Evolutionary conservation across 768 basidiomycete genomes (phyloP).

Genomic region (Naganishia kalamii): DNA sequence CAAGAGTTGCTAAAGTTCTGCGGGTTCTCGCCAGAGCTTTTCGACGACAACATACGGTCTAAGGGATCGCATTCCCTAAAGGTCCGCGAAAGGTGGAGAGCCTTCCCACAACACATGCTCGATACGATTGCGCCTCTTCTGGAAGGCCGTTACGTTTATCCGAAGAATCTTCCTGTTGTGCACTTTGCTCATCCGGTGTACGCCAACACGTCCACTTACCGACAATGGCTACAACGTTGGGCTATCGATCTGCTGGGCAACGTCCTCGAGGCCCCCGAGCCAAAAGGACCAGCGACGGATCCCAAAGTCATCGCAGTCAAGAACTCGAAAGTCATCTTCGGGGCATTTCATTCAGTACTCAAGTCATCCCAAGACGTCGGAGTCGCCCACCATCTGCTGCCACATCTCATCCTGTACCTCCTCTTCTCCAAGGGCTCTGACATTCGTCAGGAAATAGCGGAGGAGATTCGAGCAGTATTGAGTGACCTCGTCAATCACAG

Average conservation of each 20-base stretch:
- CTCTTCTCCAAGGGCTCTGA: conserved; percentile 61
- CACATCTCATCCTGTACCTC: conserved; percentile 81
- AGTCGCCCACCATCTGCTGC: conserved; percentile 86
- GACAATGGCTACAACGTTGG: conserved; percentile 95
- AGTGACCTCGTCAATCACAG: conserved; percentile 71
- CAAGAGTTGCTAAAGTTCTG: conserved; percentile 85
- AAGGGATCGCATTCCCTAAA: conserved; percentile 59
- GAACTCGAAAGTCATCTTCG: conserved; percentile 63
- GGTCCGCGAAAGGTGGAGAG: conserved; percentile 69
- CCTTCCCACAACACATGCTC: conserved; percentile 64
- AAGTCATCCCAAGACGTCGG: conserved; percentile 75
- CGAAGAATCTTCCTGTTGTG: conserved; percentile 49
- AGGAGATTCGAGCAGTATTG: conserved; percentile 73
- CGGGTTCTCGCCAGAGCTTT: conserved; percentile 56
- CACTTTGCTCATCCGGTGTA: conserved; percentile 68
- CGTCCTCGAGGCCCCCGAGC: conserved; percentile 28
- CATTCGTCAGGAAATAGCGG: conserved; percentile 57
- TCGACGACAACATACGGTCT: conserved; percentile 36
- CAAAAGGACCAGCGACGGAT: conserved; percentile 50
- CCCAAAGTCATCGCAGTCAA: conserved; percentile 18
- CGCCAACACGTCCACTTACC: conserved; percentile 66
- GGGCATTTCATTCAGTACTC: conserved; percentile 68
- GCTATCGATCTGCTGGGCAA: conserved; percentile 67
- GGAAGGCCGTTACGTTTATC: conserved; percentile 48
- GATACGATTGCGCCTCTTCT: conserved; percentile 82